Conservation (phyloP, 495 filamentous ascomycete species). For the Neurospora sp. region DNA sequence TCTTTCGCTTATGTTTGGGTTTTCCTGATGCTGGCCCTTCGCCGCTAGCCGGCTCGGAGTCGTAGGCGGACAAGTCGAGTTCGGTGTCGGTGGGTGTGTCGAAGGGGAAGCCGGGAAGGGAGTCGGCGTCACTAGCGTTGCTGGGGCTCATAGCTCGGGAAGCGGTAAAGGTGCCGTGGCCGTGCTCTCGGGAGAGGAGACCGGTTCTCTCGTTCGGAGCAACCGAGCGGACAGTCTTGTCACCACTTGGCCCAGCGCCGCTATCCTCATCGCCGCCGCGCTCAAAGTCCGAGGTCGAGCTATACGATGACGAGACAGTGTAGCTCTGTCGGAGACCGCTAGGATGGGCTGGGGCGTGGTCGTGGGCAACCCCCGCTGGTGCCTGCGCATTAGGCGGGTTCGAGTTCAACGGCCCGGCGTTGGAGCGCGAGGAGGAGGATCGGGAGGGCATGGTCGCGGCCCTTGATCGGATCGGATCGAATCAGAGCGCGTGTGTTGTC, state of each 20-base stretch:
- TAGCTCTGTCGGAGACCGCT: slow-evolving; percentile 37
- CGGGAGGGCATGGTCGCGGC: slow-evolving; percentile 8
- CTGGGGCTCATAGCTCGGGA: slow-evolving; percentile 46
- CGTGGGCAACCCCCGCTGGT: not conserved
- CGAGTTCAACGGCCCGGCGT: not conserved
- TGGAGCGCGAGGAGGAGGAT: not conserved
- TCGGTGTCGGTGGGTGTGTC: slow-evolving; percentile 13
- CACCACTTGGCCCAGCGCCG: slow-evolving; percentile 18
- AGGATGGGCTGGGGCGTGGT: slow-evolving; percentile 30
- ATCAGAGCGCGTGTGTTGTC: not conserved
- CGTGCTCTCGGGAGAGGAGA: slow-evolving; percentile 28
- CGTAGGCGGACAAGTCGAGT: slow-evolving; percentile 11
- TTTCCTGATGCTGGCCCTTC: slow-evolving; percentile 9
- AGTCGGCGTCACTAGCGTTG: slow-evolving; percentile 8
- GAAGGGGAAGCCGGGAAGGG: slow-evolving; percentile 21
- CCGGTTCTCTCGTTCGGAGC: slow-evolving; percentile 31
- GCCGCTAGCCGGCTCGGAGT: slow-evolving; percentile 8
- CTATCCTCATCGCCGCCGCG: slow-evolving; percentile 6
- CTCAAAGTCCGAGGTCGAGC: slow-evolving; percentile 4
- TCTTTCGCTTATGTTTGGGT: slow-evolving; percentile 10
- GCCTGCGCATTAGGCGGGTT: not conserved
- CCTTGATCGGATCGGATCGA: not conserved
- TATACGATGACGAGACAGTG: slow-evolving; percentile 25
- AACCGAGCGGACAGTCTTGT: not conserved
- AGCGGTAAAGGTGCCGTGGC: slow-evolving; percentile 60